phyloP scores from a whole-genome alignment of 1,284 basidiomycete species.

The Blastosporella zonata region DNA sequence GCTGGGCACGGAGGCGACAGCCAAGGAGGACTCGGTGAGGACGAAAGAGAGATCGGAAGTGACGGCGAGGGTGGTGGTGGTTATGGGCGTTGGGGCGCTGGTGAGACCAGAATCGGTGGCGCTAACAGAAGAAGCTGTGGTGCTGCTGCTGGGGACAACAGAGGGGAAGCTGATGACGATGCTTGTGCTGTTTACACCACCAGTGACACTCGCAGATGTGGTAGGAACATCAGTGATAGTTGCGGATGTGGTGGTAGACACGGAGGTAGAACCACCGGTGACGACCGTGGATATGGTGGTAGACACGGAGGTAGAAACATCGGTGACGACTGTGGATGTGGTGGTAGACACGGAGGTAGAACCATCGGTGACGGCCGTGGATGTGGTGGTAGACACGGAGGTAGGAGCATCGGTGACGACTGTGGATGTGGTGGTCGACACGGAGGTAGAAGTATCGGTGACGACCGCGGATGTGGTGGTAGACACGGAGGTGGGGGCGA shows the following conservation, averaged over 20 bases:
- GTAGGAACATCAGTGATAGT: neutral
- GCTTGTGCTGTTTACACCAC: neutral
- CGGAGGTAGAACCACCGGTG: neutral
- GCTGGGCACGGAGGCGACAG: slow-evolving; percentile 8
- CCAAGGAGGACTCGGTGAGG: slow-evolving; percentile 14
- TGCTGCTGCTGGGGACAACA: neutral
- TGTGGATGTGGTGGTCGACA: neutral
- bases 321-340: neutral
- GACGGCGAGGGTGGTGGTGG: slow-evolving; percentile 10
- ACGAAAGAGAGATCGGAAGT: slow-evolving; percentile 13
- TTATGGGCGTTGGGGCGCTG: neutral
- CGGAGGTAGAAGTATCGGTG: neutral
- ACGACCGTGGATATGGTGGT: neutral
- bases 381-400: neutral
- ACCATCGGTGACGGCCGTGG: neutral
- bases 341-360: neutral
- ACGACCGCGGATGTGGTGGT: neutral
- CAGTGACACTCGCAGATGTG: neutral
- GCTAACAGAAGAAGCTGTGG: neutral
- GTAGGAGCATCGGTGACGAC: neutral
- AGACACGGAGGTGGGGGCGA: neutral
- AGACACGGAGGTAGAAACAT: neutral
- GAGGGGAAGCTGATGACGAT: slow-evolving; percentile 21
- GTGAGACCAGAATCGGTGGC: neutral
- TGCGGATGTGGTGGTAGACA: neutral